phyloP scores from a whole-genome alignment of 73 alveolate species.

The Breviolum minutum region DNA sequence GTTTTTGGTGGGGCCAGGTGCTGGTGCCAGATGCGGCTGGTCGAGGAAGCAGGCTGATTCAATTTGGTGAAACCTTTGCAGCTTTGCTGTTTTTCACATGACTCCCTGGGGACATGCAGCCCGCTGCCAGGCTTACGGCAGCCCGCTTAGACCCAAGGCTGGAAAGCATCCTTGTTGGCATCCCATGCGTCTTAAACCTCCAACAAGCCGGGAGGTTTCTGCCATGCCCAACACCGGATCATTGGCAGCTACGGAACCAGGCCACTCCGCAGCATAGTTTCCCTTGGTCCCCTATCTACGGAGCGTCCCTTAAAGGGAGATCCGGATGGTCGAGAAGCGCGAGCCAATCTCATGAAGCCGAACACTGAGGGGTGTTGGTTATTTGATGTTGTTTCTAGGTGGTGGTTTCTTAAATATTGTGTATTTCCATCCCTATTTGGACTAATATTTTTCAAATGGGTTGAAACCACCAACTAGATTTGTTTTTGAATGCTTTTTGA shows the following conservation, averaged over 20 bases:
- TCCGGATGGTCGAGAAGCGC: slow-evolving; percentile 48
- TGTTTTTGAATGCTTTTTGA: too few species aligned
- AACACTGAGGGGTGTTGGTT: background rate
- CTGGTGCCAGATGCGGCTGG: slow-evolving; percentile 48
- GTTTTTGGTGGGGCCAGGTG: background rate
- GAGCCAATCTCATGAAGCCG: slow-evolving; percentile 74
- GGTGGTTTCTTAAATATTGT: too few species aligned
- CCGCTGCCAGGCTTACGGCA: background rate
- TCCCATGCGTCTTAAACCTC: background rate
- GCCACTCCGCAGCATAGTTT: too few species aligned
- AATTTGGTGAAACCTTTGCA: too few species aligned
- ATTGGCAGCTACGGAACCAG: slow-evolving; percentile 49
- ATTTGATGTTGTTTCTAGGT: too few species aligned
- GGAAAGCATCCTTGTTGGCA: background rate
- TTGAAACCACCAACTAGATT: too few species aligned
- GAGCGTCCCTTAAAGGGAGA: too few species aligned
- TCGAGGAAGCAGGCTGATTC: slow-evolving; percentile 58
- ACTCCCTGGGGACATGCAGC: too few species aligned
- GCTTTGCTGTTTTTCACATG: too few species aligned
- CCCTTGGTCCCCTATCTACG: too few species aligned
- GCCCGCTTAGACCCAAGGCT: slow-evolving; percentile 48
- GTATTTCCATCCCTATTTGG: too few species aligned
- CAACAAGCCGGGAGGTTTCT: slow-evolving; percentile 53
- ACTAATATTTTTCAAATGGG: too few species aligned
- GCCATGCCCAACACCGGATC: slow-evolving; percentile 51